A percentile compares a stretch with the other conserved stretches of the same genome.
Conservation (phyloP, 495 filamentous ascomycete species). For the Aspergillus bridgeri region DNA sequence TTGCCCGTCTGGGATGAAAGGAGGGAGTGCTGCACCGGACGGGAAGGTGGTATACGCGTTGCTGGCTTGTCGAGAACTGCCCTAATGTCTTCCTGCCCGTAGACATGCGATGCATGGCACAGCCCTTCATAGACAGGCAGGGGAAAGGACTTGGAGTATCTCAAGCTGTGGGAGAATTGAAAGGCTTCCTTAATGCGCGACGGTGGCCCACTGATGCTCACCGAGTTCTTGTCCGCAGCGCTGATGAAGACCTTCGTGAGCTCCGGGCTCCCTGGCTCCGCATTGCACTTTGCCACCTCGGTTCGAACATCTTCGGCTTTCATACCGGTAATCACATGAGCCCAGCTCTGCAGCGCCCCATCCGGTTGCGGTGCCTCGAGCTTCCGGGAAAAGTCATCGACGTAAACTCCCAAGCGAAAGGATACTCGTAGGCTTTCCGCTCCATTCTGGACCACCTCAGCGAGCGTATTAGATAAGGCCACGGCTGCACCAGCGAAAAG, state of each 20-base stretch:
- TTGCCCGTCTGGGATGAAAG: slow-evolving; percentile 8
- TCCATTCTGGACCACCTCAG: slow-evolving; percentile 19
- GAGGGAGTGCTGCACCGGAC: slow-evolving; percentile 4
- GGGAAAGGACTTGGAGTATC: slow-evolving; percentile 26
- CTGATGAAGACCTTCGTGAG: slow-evolving; percentile 39
- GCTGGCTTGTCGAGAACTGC: slow-evolving; percentile 7
- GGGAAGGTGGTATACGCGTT: neutral
- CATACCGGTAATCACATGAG: slow-evolving; percentile 36
- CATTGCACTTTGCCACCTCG: slow-evolving; percentile 32
- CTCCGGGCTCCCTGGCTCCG: slow-evolving; percentile 7
- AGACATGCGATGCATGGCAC: slow-evolving; percentile 44
- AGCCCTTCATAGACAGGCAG: slow-evolving; percentile 36
- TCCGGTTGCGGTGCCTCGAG: slow-evolving; percentile 26
- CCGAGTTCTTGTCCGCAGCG: slow-evolving; percentile 29
- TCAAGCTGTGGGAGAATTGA: slow-evolving; percentile 26
- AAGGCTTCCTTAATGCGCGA: slow-evolving; percentile 33
- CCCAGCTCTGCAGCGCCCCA: slow-evolving; percentile 33
- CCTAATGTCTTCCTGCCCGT: slow-evolving; percentile 24
- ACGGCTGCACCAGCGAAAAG: slow-evolving; percentile 35
- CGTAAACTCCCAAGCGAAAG: slow-evolving; percentile 36
- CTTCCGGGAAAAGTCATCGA: slow-evolving; percentile 31
- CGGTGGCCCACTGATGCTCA: slow-evolving; percentile 44
- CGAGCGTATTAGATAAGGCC: slow-evolving; percentile 29
- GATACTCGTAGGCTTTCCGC: slow-evolving; percentile 31
- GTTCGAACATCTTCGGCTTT: slow-evolving; percentile 28